Evolutionary conservation across 1,284 basidiomycete genomes (phyloP).

Genomic region (Tremellales sp.): DNA sequence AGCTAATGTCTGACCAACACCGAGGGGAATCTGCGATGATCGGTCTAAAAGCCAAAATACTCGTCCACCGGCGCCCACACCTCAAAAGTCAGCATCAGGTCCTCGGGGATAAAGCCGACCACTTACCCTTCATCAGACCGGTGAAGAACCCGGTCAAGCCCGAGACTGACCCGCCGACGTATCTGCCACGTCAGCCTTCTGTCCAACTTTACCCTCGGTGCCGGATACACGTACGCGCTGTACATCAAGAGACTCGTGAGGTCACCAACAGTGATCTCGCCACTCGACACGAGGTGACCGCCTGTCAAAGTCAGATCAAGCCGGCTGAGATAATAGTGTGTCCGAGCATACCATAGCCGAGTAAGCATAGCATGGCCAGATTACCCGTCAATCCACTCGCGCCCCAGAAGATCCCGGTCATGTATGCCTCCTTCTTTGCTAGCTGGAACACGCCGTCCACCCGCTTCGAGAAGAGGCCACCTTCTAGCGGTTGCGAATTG

Average conservation of each 20-base stretch:
- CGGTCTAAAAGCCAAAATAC: constrained; percentile 91
- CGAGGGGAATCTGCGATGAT: constrained; percentile 64
- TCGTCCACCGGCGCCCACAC: constrained; percentile 85
- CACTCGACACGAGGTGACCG: constrained; percentile 81
- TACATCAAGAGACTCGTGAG: constrained; percentile 88
- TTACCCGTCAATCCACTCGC: constrained; percentile 94
- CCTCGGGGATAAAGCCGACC: not conserved
- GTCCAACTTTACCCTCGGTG: not conserved
- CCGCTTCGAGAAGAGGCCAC: constrained; percentile 53
- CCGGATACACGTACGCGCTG: constrained; percentile 63
- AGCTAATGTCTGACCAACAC: constrained; percentile 58
- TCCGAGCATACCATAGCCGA: constrained; percentile 72
- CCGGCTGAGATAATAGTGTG: constrained; percentile 1
- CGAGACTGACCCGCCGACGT: constrained; percentile 49
- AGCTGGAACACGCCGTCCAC: constrained; percentile 69
- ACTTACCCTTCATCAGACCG: constrained; percentile 45
- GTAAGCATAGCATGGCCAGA: constrained; percentile 77
- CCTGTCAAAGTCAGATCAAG: constrained; percentile 51
- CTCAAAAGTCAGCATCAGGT: constrained; percentile 38
- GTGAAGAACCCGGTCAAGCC: constrained; percentile 50
- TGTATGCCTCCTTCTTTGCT: constrained; percentile 82
- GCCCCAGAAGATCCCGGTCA: constrained; percentile 88
- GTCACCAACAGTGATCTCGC: constrained; percentile 81
- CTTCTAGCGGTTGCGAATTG: constrained; percentile 70
- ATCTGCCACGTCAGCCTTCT: constrained; percentile 23